Conservation (phyloP, 352 stramenopile species). For the Globisporangium mamillatum region DNA sequence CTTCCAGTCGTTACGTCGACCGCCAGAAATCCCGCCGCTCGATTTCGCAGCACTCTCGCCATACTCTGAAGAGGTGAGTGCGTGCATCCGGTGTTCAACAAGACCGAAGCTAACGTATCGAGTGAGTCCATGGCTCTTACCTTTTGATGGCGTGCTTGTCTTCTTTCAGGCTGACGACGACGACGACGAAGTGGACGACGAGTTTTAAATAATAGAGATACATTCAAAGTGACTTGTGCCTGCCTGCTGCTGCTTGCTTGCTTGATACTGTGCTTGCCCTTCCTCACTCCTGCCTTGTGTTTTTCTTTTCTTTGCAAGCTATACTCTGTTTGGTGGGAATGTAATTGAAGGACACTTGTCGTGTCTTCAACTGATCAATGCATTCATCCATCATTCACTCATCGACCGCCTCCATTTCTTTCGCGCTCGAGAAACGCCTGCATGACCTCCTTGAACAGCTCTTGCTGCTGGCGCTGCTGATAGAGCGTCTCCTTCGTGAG, state of each 20-base stretch:
- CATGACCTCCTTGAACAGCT: conserved; percentile 61
- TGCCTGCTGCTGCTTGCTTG: background rate
- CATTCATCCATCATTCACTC: background rate
- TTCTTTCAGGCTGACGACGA: conserved; percentile 36
- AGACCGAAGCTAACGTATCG: background rate
- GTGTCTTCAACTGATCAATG: background rate
- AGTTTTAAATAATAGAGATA: conserved; percentile 14
- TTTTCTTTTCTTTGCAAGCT: background rate
- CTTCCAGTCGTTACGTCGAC: conserved; percentile 16
- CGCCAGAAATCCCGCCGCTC: conserved; percentile 39
- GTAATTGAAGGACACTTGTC: background rate
- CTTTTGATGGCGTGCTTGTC: background rate
- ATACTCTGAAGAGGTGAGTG: conserved; percentile 54
- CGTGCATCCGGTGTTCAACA: background rate
- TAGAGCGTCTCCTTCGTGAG: conserved; percentile 53
- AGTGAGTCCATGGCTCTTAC: background rate
- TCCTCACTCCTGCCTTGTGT: background rate
- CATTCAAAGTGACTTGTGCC: conserved; percentile 9
- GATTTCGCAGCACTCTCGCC: conserved; percentile 45
- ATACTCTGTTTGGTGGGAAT: conserved; percentile 5
- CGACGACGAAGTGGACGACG: conserved; percentile 30
- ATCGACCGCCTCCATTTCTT: background rate
- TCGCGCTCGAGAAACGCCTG: conserved; percentile 26
- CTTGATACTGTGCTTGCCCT: background rate
- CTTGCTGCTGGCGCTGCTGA: conserved; percentile 64